Evolutionary conservation across 2,329 filamentous ascomycete species (phyloP).

Genomic region (Verticillium nubilum): DNA sequence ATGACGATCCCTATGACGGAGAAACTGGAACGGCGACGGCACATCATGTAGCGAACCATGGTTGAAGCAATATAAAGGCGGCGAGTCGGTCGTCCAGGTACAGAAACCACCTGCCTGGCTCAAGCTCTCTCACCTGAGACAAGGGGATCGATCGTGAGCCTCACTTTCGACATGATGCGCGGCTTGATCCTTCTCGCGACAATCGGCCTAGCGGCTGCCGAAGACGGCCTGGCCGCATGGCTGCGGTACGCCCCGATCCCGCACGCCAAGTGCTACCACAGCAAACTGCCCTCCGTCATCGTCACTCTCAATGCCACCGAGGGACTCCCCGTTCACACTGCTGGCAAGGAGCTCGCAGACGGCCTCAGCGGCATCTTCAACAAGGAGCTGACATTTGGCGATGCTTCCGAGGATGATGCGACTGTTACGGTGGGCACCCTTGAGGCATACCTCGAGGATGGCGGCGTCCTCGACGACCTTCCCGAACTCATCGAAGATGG

Average conservation of each 20-base stretch:
- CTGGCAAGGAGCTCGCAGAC: slow-evolving; percentile 51
- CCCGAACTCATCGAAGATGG: slow-evolving; percentile 47
- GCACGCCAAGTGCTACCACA: slow-evolving; percentile 23
- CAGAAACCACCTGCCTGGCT: not conserved
- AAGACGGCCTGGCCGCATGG: slow-evolving; percentile 59
- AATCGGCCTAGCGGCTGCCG: slow-evolving; percentile 39
- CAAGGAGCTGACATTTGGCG: slow-evolving; percentile 30
- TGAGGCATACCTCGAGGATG: slow-evolving; percentile 16
- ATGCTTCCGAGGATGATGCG: not conserved
- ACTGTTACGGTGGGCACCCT: slow-evolving; percentile 14
- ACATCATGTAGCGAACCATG: not conserved
- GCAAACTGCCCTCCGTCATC: slow-evolving; percentile 40
- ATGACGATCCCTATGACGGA: not conserved
- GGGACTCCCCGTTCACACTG: slow-evolving; percentile 52
- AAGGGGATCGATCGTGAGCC: not conserved
- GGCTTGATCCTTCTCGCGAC: slow-evolving; percentile 18
- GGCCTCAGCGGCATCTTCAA: slow-evolving; percentile 54
- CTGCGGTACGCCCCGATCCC: slow-evolving; percentile 55
- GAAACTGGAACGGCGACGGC: not conserved
- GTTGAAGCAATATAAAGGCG: not conserved
- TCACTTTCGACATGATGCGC: slow-evolving; percentile 18
- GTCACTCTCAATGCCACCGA: slow-evolving; percentile 48
- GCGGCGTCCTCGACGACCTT: slow-evolving; percentile 34
- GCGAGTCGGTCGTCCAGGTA: not conserved
- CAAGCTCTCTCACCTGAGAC: not conserved